Evolutionary conservation across 148 eudicot species (phyloP).

Genomic region (Pharnaceum exiguum): DNA sequence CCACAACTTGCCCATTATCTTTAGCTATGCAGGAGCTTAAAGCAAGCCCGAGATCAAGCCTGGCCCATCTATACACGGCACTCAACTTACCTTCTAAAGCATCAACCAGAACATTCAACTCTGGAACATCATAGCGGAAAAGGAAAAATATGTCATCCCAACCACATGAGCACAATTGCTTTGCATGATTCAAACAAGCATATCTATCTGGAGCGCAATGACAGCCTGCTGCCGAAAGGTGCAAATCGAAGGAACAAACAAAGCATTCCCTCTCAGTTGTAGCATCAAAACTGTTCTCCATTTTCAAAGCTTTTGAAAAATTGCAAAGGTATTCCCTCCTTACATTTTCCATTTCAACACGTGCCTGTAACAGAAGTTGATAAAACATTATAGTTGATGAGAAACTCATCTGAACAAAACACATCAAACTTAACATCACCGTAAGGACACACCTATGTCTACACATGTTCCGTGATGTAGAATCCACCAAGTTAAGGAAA

Average conservation of each 20-base stretch:
- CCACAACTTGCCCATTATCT: slow-evolving; percentile 33
- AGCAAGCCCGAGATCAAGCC: slow-evolving; percentile 76
- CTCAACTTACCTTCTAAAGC: slow-evolving; percentile 97
- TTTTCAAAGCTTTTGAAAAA: slow-evolving; percentile 56
- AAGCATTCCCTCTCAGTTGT: slow-evolving; percentile 87
- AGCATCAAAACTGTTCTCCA: slow-evolving; percentile 86
- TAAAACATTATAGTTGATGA: too few species aligned
- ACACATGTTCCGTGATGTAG: too few species aligned
- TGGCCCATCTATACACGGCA: slow-evolving; percentile 90
- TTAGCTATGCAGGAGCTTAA: slow-evolving; percentile 58
- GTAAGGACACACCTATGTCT: too few species aligned
- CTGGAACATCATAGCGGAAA: slow-evolving; percentile 69
- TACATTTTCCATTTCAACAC: slow-evolving; percentile 72
- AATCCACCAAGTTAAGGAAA: too few species aligned
- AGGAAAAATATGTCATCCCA: slow-evolving; percentile 78
- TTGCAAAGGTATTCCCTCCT: slow-evolving; percentile 87
- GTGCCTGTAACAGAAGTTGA: slow-evolving; percentile 42
- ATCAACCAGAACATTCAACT: slow-evolving; percentile 75
- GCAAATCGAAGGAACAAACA: slow-evolving; percentile 84
- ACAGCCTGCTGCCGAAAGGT: slow-evolving; percentile 92
- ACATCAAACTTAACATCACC: too few species aligned
- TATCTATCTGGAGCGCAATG: slow-evolving; percentile 78
- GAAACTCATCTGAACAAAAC: too few species aligned
- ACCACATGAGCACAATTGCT: slow-evolving; percentile 77
- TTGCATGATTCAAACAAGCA: slow-evolving; percentile 88